These are phyloP conservation scores for Pythium graminicola DNA, from an alignment of 352 stramenopile genomes.

Conservation along the genomic window DNA sequence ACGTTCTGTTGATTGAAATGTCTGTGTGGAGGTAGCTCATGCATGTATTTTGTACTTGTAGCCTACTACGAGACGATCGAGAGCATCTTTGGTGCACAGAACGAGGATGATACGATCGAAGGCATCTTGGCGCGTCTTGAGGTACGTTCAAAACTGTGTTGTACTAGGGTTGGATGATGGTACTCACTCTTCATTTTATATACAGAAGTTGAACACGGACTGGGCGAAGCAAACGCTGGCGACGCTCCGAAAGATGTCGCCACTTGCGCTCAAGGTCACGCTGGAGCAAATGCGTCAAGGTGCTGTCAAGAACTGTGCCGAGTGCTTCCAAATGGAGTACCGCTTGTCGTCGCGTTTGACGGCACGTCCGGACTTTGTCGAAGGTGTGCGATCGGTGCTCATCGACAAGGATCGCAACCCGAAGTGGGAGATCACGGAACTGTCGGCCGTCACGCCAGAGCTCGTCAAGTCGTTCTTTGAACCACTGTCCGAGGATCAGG, in stretches of 20 bases:
- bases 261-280: constrained; percentile 92
- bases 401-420: constrained; percentile 95
- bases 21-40: background rate
- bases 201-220: constrained; percentile 47
- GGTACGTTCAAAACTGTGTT: constrained; percentile 3
- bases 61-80: constrained; percentile 70
- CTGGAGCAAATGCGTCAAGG: constrained; percentile 91
- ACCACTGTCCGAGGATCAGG: constrained; percentile 63
- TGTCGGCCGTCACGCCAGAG: constrained; percentile 52
- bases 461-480: constrained; percentile 81
- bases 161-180: background rate
- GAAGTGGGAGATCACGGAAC: constrained; percentile 77
- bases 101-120: constrained; percentile 68
- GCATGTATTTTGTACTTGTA: constrained; percentile 19
- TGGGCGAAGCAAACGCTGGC: constrained; percentile 78
- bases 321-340: constrained; percentile 96
- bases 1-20: constrained; percentile 16
- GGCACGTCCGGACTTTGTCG: constrained; percentile 93
- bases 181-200: background rate
- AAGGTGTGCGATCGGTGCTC: constrained; percentile 94
- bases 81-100: constrained; percentile 64
- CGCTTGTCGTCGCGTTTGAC: constrained; percentile 79
- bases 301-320: constrained; percentile 65
- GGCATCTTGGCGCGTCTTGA: constrained; percentile 55
- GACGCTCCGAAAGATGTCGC: constrained; percentile 87